Conservation (phyloP, 139 green algal species). For the Ettlia oleoabundans region DNA sequence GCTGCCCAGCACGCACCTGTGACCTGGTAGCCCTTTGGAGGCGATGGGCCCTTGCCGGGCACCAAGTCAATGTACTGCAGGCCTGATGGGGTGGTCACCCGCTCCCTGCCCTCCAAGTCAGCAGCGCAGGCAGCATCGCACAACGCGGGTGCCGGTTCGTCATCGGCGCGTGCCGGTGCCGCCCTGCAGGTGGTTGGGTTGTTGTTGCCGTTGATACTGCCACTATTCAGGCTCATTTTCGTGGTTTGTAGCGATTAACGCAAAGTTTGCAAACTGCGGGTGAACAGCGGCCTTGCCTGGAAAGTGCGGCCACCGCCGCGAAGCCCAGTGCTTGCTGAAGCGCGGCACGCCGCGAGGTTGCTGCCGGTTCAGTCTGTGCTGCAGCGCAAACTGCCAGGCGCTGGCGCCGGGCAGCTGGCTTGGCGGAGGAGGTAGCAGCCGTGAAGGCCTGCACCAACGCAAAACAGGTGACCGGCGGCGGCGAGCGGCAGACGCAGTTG, state of each 20-base stretch:
- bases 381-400: not conserved
- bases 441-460: constrained; percentile 8
- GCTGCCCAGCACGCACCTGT: too few species aligned
- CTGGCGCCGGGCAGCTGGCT: not conserved
- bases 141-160: constrained; percentile 51
- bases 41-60: constrained; percentile 70
- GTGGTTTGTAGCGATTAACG: too few species aligned
- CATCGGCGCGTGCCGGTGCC: constrained; percentile 10
- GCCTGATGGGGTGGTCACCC: constrained; percentile 75
- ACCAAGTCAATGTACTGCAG: constrained; percentile 93
- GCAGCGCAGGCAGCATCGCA: constrained; percentile 74
- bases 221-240: too few species aligned
- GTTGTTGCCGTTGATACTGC: not conserved
- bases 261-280: not conserved
- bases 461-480: not conserved
- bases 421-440: not conserved
- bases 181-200: constrained; percentile 5
- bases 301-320: not conserved
- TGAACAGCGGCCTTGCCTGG: not conserved
- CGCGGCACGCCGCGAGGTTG: constrained; percentile 7
- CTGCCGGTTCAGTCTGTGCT: not conserved
- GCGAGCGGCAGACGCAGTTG: not conserved
- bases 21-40: constrained; percentile 66
- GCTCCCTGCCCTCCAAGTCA: constrained; percentile 51
- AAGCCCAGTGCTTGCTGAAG: not conserved